A percentile compares a stretch with the other conserved stretches of the same genome.
Conservation (phyloP, 1,139 yeast genomes). For the Yamadazyma sp. region DNA sequence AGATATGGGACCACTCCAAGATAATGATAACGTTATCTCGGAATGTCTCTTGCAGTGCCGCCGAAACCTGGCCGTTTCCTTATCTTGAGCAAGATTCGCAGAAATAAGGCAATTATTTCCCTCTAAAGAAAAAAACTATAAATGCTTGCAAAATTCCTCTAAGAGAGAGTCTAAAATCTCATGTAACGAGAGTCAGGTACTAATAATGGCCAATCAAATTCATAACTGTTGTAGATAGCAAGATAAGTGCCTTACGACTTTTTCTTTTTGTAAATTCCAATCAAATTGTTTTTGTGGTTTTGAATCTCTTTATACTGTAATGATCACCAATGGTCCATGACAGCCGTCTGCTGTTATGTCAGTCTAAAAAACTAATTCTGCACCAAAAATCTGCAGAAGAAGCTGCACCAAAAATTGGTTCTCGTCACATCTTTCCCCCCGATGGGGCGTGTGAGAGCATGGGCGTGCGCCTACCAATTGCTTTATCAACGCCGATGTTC, state of each 20-base stretch:
- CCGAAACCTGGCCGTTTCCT: background rate
- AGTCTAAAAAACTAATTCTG: background rate
- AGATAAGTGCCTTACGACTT: background rate
- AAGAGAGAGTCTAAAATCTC: slow-evolving; percentile 17
- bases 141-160: slow-evolving; percentile 6
- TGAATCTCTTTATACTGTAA: no score
- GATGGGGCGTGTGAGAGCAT: no score
- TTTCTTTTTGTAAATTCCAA: background rate
- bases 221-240: slow-evolving; percentile 1
- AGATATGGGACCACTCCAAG: no score
- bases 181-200: slow-evolving; percentile 19
- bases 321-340: no score
- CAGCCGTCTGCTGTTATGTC: no score
- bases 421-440: no score
- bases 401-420: background rate
- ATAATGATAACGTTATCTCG: no score
- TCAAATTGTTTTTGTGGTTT: no score
- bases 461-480: background rate
- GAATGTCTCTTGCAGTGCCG: no score
- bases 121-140: slow-evolving; percentile 1
- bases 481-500: background rate
- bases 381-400: background rate
- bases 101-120: background rate
- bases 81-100: background rate
- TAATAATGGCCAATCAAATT: slow-evolving; percentile 1